Evolutionary conservation across 2,329 filamentous ascomycete species (phyloP), one percentile per base, ranked within the genome.

Genomic region (Cyphellophora europaea): DNA sequence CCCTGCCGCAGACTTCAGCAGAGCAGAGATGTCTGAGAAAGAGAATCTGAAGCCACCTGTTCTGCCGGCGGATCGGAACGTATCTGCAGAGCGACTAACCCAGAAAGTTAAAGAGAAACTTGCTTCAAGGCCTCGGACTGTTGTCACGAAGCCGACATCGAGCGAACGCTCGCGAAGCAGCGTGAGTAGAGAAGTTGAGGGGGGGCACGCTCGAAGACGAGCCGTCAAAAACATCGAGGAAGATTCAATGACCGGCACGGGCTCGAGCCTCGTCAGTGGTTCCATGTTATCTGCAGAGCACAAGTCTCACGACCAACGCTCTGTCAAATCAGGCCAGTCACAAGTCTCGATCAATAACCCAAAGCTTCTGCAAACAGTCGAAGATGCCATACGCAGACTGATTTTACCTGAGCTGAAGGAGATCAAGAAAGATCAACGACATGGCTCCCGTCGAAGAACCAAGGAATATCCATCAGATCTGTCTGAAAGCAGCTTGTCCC

Each of bases 341-440:
- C 72, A 71, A 40, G 84, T 85, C 3, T 89, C 84, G 0, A 84
- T 93, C 55, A 93, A 93, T 61, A 94, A 95, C 51, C 88, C 88
- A 0, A 91, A 86, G 53, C 65, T 95, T 2, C 71, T 95, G 2
- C 84, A 91, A 51, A 91, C 87, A 0, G 88, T 95, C 3, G 88
- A 95, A 61, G 87, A 94, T 60, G 87, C 87, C 11, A 93, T 95
- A 52, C 79, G 86, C 43, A 75, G 87, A 32, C 69, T 94, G 32
- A 93, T 95, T 35, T 63, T 98, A 3, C 91, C 91, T 0, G 89
- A 98, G 58, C 69, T 98, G 29, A 89, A 86, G 49, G 85, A 87
- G 6, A 67, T 98, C 36, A 95, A 94, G 58, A 78, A 88, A 50
- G 87, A 94, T 53, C 83, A 89, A 55, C 88, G 84, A 30, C 42